Conservation (phyloP, 2,329 filamentous ascomycete species). For the Calonectria pauciramosa region DNA sequence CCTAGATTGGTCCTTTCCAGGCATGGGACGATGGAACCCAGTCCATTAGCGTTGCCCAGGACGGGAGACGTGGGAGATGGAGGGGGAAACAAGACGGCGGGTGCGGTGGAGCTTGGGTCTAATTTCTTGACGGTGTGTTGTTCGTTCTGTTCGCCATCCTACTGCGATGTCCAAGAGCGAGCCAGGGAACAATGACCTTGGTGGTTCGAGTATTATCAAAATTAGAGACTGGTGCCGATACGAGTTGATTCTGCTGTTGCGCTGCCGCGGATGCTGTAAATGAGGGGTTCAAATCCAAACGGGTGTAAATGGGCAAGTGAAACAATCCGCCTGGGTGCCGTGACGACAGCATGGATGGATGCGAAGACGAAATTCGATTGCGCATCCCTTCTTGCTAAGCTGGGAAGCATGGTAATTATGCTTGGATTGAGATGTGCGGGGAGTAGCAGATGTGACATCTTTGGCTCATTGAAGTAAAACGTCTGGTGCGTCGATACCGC, state of each 20-base stretch:
- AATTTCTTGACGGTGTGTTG: slow-evolving; percentile 25
- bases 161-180: background rate
- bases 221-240: background rate
- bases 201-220: background rate
- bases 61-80: slow-evolving; percentile 26
- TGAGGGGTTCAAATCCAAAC: background rate
- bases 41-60: slow-evolving; percentile 14
- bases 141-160: slow-evolving; percentile 20
- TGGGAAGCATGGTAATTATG: background rate
- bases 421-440: background rate
- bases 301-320: background rate
- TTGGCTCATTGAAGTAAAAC: background rate
- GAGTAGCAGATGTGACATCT: background rate
- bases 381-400: background rate
- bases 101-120: slow-evolving; percentile 27
- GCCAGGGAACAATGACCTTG: background rate
- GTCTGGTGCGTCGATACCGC: background rate
- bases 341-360: background rate
- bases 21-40: slow-evolving; percentile 31
- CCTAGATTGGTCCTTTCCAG: slow-evolving; percentile 43
- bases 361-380: background rate
- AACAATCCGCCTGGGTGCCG: background rate
- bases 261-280: background rate
- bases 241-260: background rate
- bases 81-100: slow-evolving; percentile 28